A percentile compares a stretch with the other conserved stretches of the same genome.
Conservation (phyloP, 78 protist species). For the Dictyostelium brefeldianum region DNA sequence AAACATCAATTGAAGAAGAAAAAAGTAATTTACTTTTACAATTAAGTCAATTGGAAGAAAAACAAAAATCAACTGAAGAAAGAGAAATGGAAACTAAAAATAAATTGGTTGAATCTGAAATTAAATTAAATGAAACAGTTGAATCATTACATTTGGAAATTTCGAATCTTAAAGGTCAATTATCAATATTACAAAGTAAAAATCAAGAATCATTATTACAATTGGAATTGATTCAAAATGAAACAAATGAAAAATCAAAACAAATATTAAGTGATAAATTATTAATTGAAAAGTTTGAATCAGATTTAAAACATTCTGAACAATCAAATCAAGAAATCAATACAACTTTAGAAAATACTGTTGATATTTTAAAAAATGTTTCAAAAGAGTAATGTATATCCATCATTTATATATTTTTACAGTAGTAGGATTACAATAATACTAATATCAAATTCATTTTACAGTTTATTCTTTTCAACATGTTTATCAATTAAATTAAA, state of each 20-base stretch:
- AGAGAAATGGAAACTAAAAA: slow-evolving; percentile 31
- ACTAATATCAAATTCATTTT: neutral
- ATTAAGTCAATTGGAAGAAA: slow-evolving; percentile 39
- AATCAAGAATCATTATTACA: slow-evolving; percentile 27
- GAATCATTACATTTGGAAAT: slow-evolving; percentile 38
- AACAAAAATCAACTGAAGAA: neutral
- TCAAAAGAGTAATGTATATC: slow-evolving; percentile 60
- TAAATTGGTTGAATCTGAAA: slow-evolving; percentile 29
- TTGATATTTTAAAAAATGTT: slow-evolving; percentile 22
- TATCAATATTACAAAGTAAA: slow-evolving; percentile 22
- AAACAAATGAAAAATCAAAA: neutral
- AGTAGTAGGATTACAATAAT: too few relatives aligned
- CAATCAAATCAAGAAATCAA: slow-evolving; percentile 1
- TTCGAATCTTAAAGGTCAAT: slow-evolving; percentile 6
- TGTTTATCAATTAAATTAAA: slow-evolving; percentile 71
- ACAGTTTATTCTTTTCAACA: slow-evolving; percentile 36
- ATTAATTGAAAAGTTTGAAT: slow-evolving; percentile 18
- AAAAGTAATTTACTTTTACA: slow-evolving; percentile 7
- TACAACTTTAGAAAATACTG: slow-evolving; percentile 18
- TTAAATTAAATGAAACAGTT: slow-evolving; percentile 9
- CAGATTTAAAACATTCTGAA: neutral
- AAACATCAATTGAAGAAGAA: slow-evolving; percentile 37
- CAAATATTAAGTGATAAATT: neutral
- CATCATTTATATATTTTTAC: neutral
- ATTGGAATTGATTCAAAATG: slow-evolving; percentile 9